These are phyloP conservation scores for Candida germanica DNA, from an alignment of 805 yeast species.

Conservation along the genomic window DNA sequence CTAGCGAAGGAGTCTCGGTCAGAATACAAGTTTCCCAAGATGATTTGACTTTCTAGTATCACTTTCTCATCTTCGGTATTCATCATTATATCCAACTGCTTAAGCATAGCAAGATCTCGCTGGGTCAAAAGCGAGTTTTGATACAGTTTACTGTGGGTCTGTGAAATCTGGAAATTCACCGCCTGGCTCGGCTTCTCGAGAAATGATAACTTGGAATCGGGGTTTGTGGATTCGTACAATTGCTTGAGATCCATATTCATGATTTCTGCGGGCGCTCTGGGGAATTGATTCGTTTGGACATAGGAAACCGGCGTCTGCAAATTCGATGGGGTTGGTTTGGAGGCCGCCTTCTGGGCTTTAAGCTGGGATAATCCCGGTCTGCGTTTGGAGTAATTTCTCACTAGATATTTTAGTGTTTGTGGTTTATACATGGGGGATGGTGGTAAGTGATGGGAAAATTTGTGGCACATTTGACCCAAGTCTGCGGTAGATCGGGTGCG, in stretches of 20 bases:
- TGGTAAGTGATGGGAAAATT: too few species aligned
- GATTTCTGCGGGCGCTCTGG: constrained; percentile 24
- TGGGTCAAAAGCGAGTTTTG: constrained; percentile 19
- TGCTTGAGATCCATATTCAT: constrained; percentile 16
- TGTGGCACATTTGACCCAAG: too few species aligned
- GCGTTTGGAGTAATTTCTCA: constrained; percentile 8
- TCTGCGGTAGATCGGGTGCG: too few species aligned
- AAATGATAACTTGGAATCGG: not conserved
- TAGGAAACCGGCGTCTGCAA: constrained; percentile 10
- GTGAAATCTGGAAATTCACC: constrained; percentile 27
- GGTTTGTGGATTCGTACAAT: constrained; percentile 13
- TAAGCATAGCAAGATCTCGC: constrained; percentile 24
- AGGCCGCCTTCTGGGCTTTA: constrained; percentile 4
- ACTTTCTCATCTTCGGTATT: constrained; percentile 23
- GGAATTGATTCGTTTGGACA: constrained; percentile 31
- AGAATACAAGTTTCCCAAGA: constrained; percentile 23
- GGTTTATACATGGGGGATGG: too few species aligned
- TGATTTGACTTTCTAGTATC: constrained; percentile 20
- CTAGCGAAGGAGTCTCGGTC: constrained; percentile 26
- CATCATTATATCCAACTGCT: constrained; percentile 22
- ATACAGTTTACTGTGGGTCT: constrained; percentile 21
- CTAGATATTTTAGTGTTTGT: not conserved
- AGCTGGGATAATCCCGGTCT: constrained; percentile 9
- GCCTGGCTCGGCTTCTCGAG: constrained; percentile 6
- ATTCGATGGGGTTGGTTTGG: not conserved